A percentile compares a stretch with the other conserved stretches of the same genome.
Evolutionary conservation across 2,329 filamentous ascomycete genomes (phyloP).

Genomic region (Colletotrichum tropicale): DNA sequence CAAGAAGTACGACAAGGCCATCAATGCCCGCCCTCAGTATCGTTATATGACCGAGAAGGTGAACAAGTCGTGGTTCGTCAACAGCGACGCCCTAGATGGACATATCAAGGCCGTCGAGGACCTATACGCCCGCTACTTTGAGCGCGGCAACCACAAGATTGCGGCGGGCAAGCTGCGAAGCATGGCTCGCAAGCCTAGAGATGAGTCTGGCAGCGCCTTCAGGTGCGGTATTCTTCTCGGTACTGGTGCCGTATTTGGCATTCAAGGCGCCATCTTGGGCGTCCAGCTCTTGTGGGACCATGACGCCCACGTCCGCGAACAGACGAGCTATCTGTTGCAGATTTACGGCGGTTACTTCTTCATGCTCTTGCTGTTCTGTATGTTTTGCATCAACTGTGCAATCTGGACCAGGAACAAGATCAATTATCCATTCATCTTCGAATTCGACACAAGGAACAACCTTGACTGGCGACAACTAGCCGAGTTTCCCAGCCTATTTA

Average conservation of each 20-base stretch:
- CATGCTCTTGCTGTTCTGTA: constrained; percentile 75
- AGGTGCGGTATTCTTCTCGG: constrained; percentile 71
- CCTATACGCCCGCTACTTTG: constrained; percentile 93
- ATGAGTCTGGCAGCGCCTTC: constrained; percentile 64
- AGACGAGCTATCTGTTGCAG: constrained; percentile 77
- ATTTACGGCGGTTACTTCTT: constrained; percentile 94
- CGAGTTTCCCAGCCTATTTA: constrained; percentile 85
- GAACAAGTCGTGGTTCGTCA: constrained; percentile 88
- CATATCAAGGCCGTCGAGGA: constrained; percentile 86
- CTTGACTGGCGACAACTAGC: constrained; percentile 89
- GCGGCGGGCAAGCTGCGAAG: constrained; percentile 86
- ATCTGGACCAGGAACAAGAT: constrained; percentile 86
- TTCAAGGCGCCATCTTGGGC: constrained; percentile 70
- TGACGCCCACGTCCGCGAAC: constrained; percentile 51
- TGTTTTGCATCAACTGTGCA: constrained; percentile 87
- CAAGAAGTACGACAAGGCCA: constrained; percentile 97
- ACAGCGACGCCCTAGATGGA: constrained; percentile 81
- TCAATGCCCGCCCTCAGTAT: constrained; percentile 76
- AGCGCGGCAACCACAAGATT: constrained; percentile 90
- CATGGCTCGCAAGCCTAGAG: constrained; percentile 62
- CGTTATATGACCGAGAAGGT: constrained; percentile 92
- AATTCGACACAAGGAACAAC: constrained; percentile 86
- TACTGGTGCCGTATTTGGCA: constrained; percentile 66
- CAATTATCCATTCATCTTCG: constrained; percentile 97
- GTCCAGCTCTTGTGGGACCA: constrained; percentile 53